These are phyloP conservation scores for Melocanna baccifera DNA, from an alignment of 176 grass and related monocot species.

Conservation along the genomic window DNA sequence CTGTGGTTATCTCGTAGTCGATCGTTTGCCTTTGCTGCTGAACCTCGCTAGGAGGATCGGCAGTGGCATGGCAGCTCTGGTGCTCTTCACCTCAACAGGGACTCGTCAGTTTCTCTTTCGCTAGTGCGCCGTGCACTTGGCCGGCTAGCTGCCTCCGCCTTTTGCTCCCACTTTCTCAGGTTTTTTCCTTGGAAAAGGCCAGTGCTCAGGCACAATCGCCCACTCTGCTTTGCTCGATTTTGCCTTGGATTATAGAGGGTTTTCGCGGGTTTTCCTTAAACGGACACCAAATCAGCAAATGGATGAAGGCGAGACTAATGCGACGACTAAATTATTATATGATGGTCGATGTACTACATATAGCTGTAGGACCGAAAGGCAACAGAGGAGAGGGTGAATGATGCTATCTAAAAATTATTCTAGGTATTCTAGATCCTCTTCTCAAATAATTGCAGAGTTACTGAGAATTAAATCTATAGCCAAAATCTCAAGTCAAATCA, in stretches of 20 bases:
- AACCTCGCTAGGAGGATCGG: neutral
- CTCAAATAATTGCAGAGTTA: too few species aligned
- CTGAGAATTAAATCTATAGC: too few species aligned
- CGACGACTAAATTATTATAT: neutral
- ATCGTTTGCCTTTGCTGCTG: neutral
- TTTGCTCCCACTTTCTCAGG: constrained; percentile 19
- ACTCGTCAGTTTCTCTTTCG: neutral
- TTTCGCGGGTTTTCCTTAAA: constrained; percentile 16
- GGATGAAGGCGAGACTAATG: neutral
- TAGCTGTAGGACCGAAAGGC: too few species aligned
- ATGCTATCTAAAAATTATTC: too few species aligned
- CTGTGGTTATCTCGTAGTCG: neutral
- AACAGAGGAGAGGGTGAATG: too few species aligned
- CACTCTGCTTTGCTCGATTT: neutral
- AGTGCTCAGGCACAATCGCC: constrained; percentile 20
- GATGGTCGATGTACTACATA: neutral
- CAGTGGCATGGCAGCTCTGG: neutral
- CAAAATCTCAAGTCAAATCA: too few species aligned
- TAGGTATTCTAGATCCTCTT: too few species aligned
- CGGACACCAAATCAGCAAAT: neutral
- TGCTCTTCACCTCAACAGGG: constrained; percentile 14
- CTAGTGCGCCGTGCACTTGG: constrained; percentile 23
- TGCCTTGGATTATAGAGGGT: neutral
- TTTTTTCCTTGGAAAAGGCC: neutral
- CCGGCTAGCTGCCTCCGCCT: neutral